Evolutionary conservation across 2,329 filamentous ascomycete species (phyloP), one percentile per base, ranked within the genome.

Genomic region (Fusarium foetens): DNA sequence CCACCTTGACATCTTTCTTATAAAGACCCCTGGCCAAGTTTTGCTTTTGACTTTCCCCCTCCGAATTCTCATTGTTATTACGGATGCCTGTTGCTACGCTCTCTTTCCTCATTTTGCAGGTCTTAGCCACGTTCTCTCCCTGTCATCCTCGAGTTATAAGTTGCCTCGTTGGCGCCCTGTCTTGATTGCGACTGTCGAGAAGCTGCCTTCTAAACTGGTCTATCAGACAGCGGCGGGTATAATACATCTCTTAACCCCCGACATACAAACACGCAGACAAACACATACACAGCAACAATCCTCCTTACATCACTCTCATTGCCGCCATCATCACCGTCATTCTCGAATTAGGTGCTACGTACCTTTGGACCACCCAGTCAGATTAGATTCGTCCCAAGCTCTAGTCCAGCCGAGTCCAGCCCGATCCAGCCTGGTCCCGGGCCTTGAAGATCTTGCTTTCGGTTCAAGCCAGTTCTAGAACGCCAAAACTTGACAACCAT

Each of bases 21-120:
- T 73, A 72, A 63, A 67, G 60, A 65, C 58, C 58, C 65, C 70
- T 54, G 51, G 39, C 59, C 49, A 21, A 38, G 52, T 63, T 71
- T 75, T 76, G 71, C 73, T 76, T 73, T 73, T 72, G 59, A 41
- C 48, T 62, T 65, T 70, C 41, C 41, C 39, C 41, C 72, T 68
- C 52, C 35, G 16, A 45, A 57, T 66, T 52, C 46, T 45, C 55
- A 46, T 42, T 53, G 38, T 43, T 16, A 13, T 58, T 33, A 33
- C 36, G 59, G 55, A 46, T 43, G 46, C 49, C 29, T 43, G 46
- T 54, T 66, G 52, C 46, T 62, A 36, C 52, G 49, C 45, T 72
- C 71, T 75, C 61, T 63, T 74, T 55, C 54, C 70, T 71, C 70
- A 45, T 62, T 53, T 58, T 55, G 36, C 63, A 62, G 39, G 60